phyloP scores from a whole-genome alignment of 225 moss, liverwort and hornwort genomes.

The Sphagnum tenellum region DNA sequence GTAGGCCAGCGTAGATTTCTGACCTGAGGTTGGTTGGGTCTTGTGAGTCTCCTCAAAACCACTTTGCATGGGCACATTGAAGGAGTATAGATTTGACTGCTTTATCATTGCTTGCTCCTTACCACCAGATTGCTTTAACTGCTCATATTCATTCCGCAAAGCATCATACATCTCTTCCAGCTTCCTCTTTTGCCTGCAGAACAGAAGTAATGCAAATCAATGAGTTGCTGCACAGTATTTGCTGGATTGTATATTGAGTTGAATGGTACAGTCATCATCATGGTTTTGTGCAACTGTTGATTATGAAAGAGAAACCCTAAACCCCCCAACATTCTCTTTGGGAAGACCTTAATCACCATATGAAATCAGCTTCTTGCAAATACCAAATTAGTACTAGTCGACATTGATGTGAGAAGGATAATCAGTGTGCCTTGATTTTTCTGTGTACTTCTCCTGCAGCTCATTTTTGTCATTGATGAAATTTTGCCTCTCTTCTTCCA shows the following conservation, averaged over 20 bases:
- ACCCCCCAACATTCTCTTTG: too few species aligned
- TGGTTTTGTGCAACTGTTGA: too few species aligned
- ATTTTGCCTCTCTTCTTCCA: conserved; percentile 69
- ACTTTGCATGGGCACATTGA: conserved; percentile 42
- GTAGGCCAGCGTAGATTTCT: neutral
- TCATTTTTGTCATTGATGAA: conserved; percentile 78
- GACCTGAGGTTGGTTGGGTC: conserved; percentile 32
- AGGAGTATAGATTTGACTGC: conserved; percentile 48
- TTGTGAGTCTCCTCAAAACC: conserved; percentile 42
- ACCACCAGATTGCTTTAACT: conserved; percentile 29
- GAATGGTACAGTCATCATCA: too few species aligned
- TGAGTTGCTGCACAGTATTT: too few species aligned
- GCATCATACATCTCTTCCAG: conserved; percentile 98
- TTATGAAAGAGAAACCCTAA: too few species aligned
- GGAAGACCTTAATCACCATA: too few species aligned
- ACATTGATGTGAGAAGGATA: too few species aligned
- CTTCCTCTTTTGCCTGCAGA: conserved; percentile 82
- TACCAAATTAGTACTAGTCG: too few species aligned
- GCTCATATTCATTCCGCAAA: conserved; percentile 78
- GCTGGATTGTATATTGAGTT: too few species aligned
- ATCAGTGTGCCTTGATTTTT: conserved; percentile 55
- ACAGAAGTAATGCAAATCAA: too few species aligned
- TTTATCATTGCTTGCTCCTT: conserved; percentile 42
- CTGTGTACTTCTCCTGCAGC: conserved; percentile 90
- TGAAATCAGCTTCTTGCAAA: too few species aligned